Conservation (phyloP, 495 filamentous ascomycete species). For the Trichocladium uniseriatum region DNA sequence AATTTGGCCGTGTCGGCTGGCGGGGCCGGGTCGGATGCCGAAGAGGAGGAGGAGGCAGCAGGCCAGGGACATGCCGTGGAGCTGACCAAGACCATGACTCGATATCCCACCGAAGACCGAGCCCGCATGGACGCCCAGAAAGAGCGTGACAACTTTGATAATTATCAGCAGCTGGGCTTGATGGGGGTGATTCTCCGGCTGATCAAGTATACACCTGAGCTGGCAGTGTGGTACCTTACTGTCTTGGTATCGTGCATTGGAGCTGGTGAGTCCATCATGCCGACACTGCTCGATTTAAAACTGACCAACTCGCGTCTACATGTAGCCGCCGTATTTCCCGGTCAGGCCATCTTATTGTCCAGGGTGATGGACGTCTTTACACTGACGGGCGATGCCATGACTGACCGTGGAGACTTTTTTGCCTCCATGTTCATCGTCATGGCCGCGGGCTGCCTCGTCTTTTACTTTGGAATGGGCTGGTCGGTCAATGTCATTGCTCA, state of each 20-base stretch:
- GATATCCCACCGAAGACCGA: slow-evolving; percentile 17
- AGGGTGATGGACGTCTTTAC: slow-evolving; percentile 28
- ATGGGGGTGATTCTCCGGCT: slow-evolving; percentile 5
- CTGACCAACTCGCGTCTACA: too few species aligned
- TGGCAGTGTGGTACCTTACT: slow-evolving; percentile 6
- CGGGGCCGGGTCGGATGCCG: neutral
- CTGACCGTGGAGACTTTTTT: slow-evolving; percentile 40
- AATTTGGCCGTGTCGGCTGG: slow-evolving; percentile 48
- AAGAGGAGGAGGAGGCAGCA: neutral
- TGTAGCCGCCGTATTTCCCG: slow-evolving; percentile 24
- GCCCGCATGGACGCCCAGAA: slow-evolving; percentile 10
- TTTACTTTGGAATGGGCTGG: slow-evolving; percentile 37
- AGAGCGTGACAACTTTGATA: slow-evolving; percentile 15
- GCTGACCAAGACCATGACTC: slow-evolving; percentile 22
- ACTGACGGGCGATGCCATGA: slow-evolving; percentile 17
- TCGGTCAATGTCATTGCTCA: slow-evolving; percentile 33
- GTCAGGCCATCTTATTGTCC: slow-evolving; percentile 29
- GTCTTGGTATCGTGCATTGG: slow-evolving; percentile 1
- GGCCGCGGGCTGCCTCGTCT: slow-evolving; percentile 31
- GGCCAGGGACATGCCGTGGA: slow-evolving; percentile 21
- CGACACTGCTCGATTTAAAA: too few species aligned
- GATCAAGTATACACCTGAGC: slow-evolving; percentile 8
- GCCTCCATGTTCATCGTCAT: slow-evolving; percentile 48
- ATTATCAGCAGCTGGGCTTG: slow-evolving; percentile 15
- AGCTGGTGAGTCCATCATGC: neutral